Evolutionary conservation across 2,329 filamentous ascomycete genomes (phyloP).

Genomic region (Trichophyton simii): DNA sequence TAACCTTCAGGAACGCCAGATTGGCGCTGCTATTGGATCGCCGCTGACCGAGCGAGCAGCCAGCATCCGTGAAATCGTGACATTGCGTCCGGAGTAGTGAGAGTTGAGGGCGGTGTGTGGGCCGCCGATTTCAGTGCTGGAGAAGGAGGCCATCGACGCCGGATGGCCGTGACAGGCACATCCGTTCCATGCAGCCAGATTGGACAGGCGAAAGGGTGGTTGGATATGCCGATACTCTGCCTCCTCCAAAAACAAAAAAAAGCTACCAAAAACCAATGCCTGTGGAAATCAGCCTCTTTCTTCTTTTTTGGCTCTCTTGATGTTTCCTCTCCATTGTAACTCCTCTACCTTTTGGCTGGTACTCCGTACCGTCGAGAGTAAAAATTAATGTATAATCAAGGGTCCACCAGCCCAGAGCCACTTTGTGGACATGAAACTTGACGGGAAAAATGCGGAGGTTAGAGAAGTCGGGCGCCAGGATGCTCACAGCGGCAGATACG

Average conservation of each 20-base stretch:
- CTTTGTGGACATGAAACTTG: conserved; percentile 3
- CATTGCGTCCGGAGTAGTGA: neutral
- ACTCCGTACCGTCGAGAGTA: neutral
- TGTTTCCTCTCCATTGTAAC: neutral
- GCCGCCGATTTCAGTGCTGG: neutral
- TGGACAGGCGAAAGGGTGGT: neutral
- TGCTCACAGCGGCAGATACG: conserved; percentile 1
- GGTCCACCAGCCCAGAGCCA: conserved; percentile 1
- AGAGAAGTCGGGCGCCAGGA: neutral
- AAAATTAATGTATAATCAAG: neutral
- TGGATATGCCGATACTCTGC: neutral
- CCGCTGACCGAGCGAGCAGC: conserved; percentile 1
- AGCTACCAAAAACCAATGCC: neutral
- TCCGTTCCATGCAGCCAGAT: neutral
- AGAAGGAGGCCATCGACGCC: neutral
- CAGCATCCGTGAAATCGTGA: conserved; percentile 1
- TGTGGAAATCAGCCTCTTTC: neutral
- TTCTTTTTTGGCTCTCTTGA: neutral
- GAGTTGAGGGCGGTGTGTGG: neutral
- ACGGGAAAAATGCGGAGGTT: conserved; percentile 7
- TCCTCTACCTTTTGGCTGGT: neutral
- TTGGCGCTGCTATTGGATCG: conserved; percentile 4
- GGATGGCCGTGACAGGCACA: neutral
- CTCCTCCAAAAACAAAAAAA: neutral
- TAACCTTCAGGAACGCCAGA: conserved; percentile 4